Evolutionary conservation across 164 flowering plant species (phyloP).

Genomic region (Platanus orientalis): DNA sequence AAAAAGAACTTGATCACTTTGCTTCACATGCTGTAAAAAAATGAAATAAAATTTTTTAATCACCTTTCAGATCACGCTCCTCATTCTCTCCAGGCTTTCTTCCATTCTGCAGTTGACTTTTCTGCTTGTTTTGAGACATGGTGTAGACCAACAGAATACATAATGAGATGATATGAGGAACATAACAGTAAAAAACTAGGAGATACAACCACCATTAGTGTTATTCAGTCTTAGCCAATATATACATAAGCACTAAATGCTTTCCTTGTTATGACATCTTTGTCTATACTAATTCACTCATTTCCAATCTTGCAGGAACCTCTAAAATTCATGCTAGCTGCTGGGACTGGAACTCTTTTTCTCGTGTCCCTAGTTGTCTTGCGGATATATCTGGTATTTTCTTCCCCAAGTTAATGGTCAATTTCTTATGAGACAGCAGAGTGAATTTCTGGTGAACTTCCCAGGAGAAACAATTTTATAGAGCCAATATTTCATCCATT

Average conservation of each 20-base stretch:
- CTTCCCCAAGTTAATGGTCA: neutral
- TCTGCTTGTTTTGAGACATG: no score
- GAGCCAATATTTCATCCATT: neutral
- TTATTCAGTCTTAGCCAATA: no score
- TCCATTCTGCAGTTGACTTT: no score
- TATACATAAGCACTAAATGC: neutral
- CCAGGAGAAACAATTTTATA: neutral
- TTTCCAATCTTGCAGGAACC: conserved; percentile 66
- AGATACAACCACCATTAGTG: neutral
- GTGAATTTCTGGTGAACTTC: neutral
- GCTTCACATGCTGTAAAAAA: no score
- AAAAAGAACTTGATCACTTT: no score
- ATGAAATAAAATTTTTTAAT: no score
- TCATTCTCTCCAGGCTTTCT: no score
- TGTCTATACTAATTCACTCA: neutral
- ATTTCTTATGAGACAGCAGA: neutral
- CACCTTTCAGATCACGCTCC: no score
- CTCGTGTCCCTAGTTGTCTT: conserved; percentile 76
- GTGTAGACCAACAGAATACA: no score
- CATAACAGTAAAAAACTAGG: neutral
- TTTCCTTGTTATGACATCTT: conserved; percentile 1
- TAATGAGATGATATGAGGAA: no score
- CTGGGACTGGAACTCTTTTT: conserved; percentile 92
- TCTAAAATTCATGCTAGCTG: conserved; percentile 69
- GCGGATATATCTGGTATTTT: conserved; percentile 84